A percentile compares a stretch with the other conserved stretches of the same genome.
These are phyloP conservation scores for Oenanthe sinensis DNA, from an alignment of 129 eudicot genomes.

Conservation along the genomic window DNA sequence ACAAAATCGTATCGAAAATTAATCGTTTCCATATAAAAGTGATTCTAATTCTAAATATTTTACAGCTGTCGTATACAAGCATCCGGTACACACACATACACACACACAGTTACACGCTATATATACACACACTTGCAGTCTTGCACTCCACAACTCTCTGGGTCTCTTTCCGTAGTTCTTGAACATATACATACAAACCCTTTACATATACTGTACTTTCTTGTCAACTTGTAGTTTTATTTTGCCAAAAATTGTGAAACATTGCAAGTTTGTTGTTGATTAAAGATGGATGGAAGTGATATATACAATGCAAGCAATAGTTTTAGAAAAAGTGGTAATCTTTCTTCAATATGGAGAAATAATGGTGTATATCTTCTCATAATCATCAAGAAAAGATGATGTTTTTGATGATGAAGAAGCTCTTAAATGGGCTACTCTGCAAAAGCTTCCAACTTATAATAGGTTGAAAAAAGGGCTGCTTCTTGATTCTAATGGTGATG, in stretches of 20 bases:
- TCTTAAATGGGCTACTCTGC: conserved; percentile 84
- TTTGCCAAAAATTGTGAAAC: neutral
- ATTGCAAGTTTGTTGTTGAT: neutral
- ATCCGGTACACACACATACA: neutral
- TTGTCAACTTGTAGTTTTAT: neutral
- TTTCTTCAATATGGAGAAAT: conserved; percentile 33
- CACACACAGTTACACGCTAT: neutral
- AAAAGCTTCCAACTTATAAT: conserved; percentile 72
- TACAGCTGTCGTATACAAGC: too few relatives aligned
- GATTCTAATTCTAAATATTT: too few relatives aligned
- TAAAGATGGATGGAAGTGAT: conserved; percentile 34
- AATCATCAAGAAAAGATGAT: conserved; percentile 42
- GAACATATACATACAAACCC: neutral
- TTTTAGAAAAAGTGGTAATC: neutral
- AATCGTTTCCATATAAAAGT: too few relatives aligned
- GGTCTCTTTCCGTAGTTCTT: neutral
- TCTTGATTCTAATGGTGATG: conserved; percentile 25
- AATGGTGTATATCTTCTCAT: conserved; percentile 43
- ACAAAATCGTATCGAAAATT: too few relatives aligned
- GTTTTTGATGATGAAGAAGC: conserved; percentile 72
- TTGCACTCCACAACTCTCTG: neutral
- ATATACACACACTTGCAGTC: neutral
- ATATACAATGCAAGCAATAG: conserved; percentile 26
- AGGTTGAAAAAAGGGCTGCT: conserved; percentile 71
- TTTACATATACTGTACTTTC: neutral